Conservation (phyloP, 2,329 filamentous ascomycete species). For the Cladophialophora immunda region DNA sequence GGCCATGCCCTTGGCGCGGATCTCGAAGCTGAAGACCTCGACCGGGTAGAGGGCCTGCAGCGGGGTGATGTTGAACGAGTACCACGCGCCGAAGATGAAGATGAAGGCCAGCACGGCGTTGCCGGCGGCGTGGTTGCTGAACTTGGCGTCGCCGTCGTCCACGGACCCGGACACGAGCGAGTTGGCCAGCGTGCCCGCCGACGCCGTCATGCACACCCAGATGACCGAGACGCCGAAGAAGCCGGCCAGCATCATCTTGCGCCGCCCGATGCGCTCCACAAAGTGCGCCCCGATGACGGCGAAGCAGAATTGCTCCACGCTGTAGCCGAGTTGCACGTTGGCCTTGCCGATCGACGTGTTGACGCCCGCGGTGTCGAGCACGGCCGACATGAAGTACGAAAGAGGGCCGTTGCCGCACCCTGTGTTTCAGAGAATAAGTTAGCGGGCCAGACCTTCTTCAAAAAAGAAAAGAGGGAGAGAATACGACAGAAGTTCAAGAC, state of each 20-base stretch:
- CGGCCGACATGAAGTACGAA: constrained; percentile 65
- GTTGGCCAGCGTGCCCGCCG: constrained; percentile 49
- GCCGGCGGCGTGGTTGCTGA: constrained; percentile 51
- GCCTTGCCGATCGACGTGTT: constrained; percentile 58
- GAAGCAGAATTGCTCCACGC: constrained; percentile 64
- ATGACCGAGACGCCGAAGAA: constrained; percentile 59
- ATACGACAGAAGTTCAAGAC: constrained; percentile 19
- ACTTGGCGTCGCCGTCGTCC: constrained; percentile 33
- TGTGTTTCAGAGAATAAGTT: constrained; percentile 10
- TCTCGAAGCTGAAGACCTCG: constrained; percentile 63
- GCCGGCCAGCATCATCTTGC: constrained; percentile 63
- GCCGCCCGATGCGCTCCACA: constrained; percentile 66
- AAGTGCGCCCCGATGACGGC: constrained; percentile 64
- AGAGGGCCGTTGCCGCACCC: constrained; percentile 46
- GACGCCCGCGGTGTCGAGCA: constrained; percentile 62
- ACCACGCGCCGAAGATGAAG: constrained; percentile 64
- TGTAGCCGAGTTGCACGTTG: constrained; percentile 64
- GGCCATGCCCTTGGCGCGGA: constrained; percentile 65
- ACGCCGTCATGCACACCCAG: constrained; percentile 62
- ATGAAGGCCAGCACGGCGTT: constrained; percentile 62
- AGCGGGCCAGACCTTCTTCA: neutral
- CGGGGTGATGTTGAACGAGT: constrained; percentile 58
- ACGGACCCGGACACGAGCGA: constrained; percentile 33
- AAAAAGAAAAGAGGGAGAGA: neutral
- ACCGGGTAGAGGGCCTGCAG: constrained; percentile 61